These are phyloP conservation scores for Apophysomyces elegans DNA, from an alignment of 371 early-diverging fungal species.

Conservation along the genomic window DNA sequence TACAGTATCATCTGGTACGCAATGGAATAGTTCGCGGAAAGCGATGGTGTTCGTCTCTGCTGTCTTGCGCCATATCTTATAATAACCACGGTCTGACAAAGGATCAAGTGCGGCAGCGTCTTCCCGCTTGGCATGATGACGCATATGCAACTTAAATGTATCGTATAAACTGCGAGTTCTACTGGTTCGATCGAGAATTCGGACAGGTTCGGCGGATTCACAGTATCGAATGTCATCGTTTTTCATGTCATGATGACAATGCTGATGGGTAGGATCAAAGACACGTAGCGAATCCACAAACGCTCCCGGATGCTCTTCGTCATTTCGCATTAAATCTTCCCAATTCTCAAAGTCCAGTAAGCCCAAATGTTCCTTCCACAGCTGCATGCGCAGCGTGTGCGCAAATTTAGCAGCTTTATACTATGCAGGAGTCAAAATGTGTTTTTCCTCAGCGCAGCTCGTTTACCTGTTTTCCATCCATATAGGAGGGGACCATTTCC, in stretches of 20 bases:
- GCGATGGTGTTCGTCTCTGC: conserved; percentile 71
- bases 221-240: conserved; percentile 35
- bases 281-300: not conserved
- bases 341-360: conserved; percentile 56
- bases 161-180: conserved; percentile 46
- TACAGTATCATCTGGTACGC: conserved; percentile 85
- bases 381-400: conserved; percentile 70
- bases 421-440: conserved; percentile 24
- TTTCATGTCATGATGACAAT: not conserved
- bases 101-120: conserved; percentile 76
- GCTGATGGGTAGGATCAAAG: not conserved
- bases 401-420: conserved; percentile 79
- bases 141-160: conserved; percentile 23
- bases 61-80: conserved; percentile 65
- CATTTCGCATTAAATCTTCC: conserved; percentile 33
- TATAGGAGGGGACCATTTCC: conserved; percentile 64
- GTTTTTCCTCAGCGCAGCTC: no score
- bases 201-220: conserved; percentile 40
- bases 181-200: conserved; percentile 42
- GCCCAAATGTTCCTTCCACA: conserved; percentile 91
- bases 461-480: conserved; percentile 72
- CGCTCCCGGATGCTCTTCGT: not conserved
- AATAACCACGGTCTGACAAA: conserved; percentile 65
- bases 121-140: conserved; percentile 21
- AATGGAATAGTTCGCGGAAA: conserved; percentile 83